Conservation (phyloP, 176 grass and related monocot species). For the maize (Zea mays) region Zm-B73-REFERENCE-NAM-5.0 NC_050105.1:8604501-8605000, state of each 20-base stretch:
- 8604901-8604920: neutral
- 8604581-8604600: constrained; percentile 23
- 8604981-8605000: no score
- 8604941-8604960: neutral
- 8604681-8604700: constrained; percentile 9
- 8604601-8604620: constrained; percentile 6
- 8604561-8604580: constrained; percentile 17
- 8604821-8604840: constrained; percentile 17
- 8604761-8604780: constrained; percentile 9
- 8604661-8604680: neutral
- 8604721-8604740: neutral
- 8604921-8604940: neutral
- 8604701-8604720: neutral
- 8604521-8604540: constrained; percentile 8
- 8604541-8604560: constrained; percentile 23
- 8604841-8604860: neutral
- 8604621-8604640: constrained; percentile 1
- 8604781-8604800: neutral
- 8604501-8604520: constrained; percentile 10
- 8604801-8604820: neutral
- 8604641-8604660: constrained; percentile 13
- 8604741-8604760: neutral
- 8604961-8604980: no score
- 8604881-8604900: neutral
- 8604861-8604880: neutral